A percentile compares a stretch with the other conserved stretches of the same genome.
Conservation (phyloP, 2,329 filamentous ascomycete species). For the Scedosporium minutisporum region DNA sequence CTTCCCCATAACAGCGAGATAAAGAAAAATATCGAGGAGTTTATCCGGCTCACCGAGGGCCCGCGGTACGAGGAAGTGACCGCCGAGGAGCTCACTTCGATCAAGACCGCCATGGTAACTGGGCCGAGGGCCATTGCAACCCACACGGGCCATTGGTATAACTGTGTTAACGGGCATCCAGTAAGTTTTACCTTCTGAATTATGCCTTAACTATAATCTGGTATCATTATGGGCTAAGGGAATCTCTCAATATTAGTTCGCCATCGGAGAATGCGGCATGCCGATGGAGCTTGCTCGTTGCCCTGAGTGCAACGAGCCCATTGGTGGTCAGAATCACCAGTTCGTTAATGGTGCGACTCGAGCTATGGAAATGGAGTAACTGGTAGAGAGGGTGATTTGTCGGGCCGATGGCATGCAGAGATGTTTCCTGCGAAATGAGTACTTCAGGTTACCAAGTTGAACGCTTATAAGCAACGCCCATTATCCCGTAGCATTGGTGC, state of each 20-base stretch:
- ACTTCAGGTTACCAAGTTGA: no score
- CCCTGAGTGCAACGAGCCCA: slow-evolving; percentile 47
- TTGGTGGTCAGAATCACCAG: slow-evolving; percentile 46
- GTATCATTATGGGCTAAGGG: slow-evolving; percentile 4
- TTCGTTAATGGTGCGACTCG: slow-evolving; percentile 40
- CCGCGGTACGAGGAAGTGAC: slow-evolving; percentile 30
- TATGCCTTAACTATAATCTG: neutral
- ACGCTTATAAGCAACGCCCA: no score
- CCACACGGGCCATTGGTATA: slow-evolving; percentile 25
- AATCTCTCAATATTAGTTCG: slow-evolving; percentile 53
- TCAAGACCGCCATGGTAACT: slow-evolving; percentile 36
- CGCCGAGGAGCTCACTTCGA: slow-evolving; percentile 28
- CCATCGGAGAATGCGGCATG: slow-evolving; percentile 57
- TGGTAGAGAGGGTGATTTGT: neutral
- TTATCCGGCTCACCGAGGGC: slow-evolving; percentile 17
- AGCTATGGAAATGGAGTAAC: slow-evolving; percentile 14
- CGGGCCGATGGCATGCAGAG: no score
- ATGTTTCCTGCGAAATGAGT: no score
- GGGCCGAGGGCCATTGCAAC: slow-evolving; percentile 28
- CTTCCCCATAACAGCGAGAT: neutral
- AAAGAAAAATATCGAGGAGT: slow-evolving; percentile 9
- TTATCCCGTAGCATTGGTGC: no score
- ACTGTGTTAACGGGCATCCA: slow-evolving; percentile 20
- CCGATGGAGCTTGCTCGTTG: slow-evolving; percentile 53
- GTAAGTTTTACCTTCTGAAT: slow-evolving; percentile 10